Evolutionary conservation across 345 rosid species (phyloP).

Genomic region (Lagerstroemia speciosa): DNA sequence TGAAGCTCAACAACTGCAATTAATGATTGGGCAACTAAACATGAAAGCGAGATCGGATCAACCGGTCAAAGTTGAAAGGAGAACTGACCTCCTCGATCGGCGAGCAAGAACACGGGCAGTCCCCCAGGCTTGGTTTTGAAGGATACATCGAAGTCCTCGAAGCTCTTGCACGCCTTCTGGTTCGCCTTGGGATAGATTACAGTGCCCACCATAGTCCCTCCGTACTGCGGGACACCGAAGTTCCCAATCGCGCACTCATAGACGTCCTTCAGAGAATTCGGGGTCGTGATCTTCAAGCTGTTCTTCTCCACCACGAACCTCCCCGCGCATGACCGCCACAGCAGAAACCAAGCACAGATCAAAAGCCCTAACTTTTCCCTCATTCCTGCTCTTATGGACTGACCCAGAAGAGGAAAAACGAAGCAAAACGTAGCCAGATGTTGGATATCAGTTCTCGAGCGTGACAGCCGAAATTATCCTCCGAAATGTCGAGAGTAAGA

Average conservation of each 20-base stretch:
- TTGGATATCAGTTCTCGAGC: constrained; percentile 1
- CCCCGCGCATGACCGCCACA: constrained; percentile 11
- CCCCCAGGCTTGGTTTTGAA: constrained; percentile 40
- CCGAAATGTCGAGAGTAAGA: neutral
- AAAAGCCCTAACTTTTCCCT: constrained; percentile 6
- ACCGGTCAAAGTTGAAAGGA: neutral
- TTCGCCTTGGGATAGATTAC: constrained; percentile 46
- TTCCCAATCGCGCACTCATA: constrained; percentile 53
- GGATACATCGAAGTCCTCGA: constrained; percentile 29
- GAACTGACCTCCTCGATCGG: constrained; percentile 51
- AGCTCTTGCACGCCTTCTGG: constrained; percentile 43
- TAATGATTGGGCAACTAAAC: neutral
- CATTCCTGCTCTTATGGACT: neutral
- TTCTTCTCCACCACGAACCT: constrained; percentile 52
- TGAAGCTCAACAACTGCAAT: neutral
- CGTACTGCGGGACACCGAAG: constrained; percentile 52
- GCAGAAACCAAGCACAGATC: constrained; percentile 5
- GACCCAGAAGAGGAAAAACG: neutral
- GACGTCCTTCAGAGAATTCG: constrained; percentile 33
- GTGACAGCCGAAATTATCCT: neutral
- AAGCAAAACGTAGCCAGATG: neutral
- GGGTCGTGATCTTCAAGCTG: constrained; percentile 47
- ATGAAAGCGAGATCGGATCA: neutral
- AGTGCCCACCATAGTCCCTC: constrained; percentile 43
- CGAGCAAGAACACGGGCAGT: constrained; percentile 36